Evolutionary conservation across 1,284 basidiomycete species (phyloP).

Genomic region (Malassezia obtusa): DNA sequence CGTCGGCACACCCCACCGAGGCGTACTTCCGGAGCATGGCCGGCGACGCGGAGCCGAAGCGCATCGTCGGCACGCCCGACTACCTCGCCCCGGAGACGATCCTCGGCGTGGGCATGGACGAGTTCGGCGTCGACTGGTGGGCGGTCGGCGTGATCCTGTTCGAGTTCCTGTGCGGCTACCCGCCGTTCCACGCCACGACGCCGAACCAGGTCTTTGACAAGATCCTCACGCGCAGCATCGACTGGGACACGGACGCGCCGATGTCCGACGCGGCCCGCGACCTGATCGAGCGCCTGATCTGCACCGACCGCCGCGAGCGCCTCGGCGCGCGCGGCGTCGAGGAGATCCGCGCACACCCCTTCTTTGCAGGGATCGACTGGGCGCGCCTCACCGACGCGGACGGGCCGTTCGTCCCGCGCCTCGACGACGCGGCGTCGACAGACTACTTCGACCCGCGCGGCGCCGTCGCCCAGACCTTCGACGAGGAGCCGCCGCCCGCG

Average conservation of each 20-base stretch:
- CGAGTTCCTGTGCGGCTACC: constrained; percentile 92
- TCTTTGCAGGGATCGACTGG: constrained; percentile 87
- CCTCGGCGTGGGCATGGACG: constrained; percentile 86
- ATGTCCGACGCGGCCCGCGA: constrained; percentile 76
- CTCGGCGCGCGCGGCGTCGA: constrained; percentile 79
- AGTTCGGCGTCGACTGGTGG: constrained; percentile 98
- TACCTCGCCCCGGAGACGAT: constrained; percentile 95
- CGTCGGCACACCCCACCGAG: constrained; percentile 54
- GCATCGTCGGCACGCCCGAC: constrained; percentile 88
- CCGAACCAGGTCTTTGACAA: constrained; percentile 98
- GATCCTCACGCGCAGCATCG: constrained; percentile 86
- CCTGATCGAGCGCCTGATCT: constrained; percentile 81
- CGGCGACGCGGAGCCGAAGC: constrained; percentile 12
- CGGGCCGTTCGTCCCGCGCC: constrained; percentile 89
- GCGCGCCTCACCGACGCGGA: constrained; percentile 74
- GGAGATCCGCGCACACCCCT: constrained; percentile 86
- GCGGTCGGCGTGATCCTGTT: constrained; percentile 96
- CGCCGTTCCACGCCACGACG: constrained; percentile 93
- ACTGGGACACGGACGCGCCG: constrained; percentile 80
- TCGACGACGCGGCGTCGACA: constrained; percentile 90
- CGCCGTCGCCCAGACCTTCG: constrained; percentile 75
- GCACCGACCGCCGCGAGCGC: constrained; percentile 66
- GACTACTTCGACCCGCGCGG: constrained; percentile 98
- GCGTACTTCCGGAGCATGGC: constrained; percentile 9
- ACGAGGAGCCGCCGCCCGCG: constrained; percentile 53